Evolutionary conservation across 768 basidiomycete species (phyloP).

Genomic region (Pisolithus microcarpus): DNA sequence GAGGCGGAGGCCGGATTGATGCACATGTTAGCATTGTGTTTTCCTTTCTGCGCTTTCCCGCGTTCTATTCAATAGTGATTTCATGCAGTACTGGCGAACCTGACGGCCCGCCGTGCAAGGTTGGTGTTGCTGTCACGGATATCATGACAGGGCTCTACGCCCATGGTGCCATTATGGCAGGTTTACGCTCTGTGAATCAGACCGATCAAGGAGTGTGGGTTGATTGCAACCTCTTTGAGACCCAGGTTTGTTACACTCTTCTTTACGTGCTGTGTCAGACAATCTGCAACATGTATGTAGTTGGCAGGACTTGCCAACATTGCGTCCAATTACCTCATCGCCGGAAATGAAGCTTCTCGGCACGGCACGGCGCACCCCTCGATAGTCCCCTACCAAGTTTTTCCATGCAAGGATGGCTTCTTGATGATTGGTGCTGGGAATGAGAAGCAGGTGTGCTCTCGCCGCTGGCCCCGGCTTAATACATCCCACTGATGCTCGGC

Average conservation of each 20-base stretch:
- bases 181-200: constrained; percentile 68
- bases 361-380: constrained; percentile 94
- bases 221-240: constrained; percentile 89
- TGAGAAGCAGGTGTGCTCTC: constrained; percentile 63
- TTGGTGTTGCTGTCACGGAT: constrained; percentile 93
- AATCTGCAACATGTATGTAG: constrained; percentile 30
- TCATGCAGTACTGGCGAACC: constrained; percentile 74
- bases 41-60: constrained; percentile 4
- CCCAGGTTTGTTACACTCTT: constrained; percentile 50
- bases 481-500: constrained; percentile 4
- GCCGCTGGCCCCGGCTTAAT: background rate
- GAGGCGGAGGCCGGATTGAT: constrained; percentile 91
- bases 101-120: constrained; percentile 81
- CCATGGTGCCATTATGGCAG: constrained; percentile 90
- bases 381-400: constrained; percentile 89
- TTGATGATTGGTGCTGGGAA: constrained; percentile 94
- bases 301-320: constrained; percentile 89
- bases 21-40: constrained; percentile 63
- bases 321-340: constrained; percentile 87
- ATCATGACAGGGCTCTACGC: constrained; percentile 84
- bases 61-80: constrained; percentile 1
- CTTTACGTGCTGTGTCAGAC: background rate
- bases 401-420: constrained; percentile 80
- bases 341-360: constrained; percentile 72
- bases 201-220: constrained; percentile 89